A percentile compares a stretch with the other conserved stretches of the same genome.
These are phyloP conservation scores for Blumeria graminis DNA, from an alignment of 2,329 filamentous ascomycete species.

Conservation along the genomic window DNA sequence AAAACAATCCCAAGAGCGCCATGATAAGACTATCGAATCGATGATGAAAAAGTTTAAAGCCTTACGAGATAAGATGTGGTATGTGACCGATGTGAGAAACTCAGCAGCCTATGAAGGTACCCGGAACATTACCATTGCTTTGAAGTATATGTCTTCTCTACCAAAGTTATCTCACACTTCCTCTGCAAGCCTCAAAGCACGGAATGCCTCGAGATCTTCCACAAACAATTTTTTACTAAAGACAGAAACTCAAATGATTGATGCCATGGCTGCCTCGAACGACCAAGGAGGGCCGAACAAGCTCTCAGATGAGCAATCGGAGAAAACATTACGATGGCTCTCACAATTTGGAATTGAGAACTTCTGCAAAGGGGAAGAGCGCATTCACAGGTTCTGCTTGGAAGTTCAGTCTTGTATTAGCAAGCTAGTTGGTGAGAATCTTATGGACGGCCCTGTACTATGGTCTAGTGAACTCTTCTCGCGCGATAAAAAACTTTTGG, in stretches of 20 bases:
- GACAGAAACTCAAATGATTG: conserved; percentile 64
- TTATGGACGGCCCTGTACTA: too few species aligned
- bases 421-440: too few species aligned
- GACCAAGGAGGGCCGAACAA: conserved; percentile 86
- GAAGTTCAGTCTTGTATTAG: too few species aligned
- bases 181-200: conserved; percentile 17
- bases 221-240: conserved; percentile 41
- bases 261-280: conserved; percentile 58
- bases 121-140: conserved; percentile 58
- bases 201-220: conserved; percentile 13
- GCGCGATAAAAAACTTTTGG: conserved; percentile 37
- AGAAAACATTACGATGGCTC: conserved; percentile 64
- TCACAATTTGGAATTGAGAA: conserved; percentile 65
- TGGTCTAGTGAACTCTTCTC: conserved; percentile 74
- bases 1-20: conserved; percentile 56
- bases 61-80: conserved; percentile 95
- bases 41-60: conserved; percentile 52
- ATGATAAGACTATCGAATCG: conserved; percentile 47
- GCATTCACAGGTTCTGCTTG: conserved; percentile 68
- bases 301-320: conserved; percentile 81
- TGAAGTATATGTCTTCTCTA: conserved; percentile 70
- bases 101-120: conserved; percentile 75
- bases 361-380: conserved; percentile 82
- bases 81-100: conserved; percentile 76
- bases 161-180: conserved; percentile 17